Evolutionary conservation across 768 basidiomycete species (phyloP).

Genomic region (Saitozyma sp.): DNA sequence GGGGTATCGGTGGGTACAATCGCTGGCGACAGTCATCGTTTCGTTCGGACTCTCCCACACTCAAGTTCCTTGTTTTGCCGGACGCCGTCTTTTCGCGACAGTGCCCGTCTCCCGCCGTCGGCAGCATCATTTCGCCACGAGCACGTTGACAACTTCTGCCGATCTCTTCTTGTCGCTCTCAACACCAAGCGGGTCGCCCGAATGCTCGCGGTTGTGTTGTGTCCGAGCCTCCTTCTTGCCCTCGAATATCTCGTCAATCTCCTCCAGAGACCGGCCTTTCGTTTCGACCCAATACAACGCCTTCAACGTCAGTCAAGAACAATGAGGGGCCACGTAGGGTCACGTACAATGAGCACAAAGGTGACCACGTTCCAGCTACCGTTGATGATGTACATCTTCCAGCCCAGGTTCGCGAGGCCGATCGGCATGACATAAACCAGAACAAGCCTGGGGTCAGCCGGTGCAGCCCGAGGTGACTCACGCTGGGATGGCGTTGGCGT

Average conservation of each 20-base stretch:
- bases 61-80: no score
- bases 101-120: no score
- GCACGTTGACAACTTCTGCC: no score
- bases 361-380: conserved; percentile 15
- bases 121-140: no score
- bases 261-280: conserved; percentile 14
- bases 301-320: not conserved
- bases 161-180: no score
- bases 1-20: no score
- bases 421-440: conserved; percentile 41
- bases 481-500: conserved; percentile 4
- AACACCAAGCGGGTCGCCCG: no score
- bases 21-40: no score
- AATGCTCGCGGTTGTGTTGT: no score
- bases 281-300: conserved; percentile 21
- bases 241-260: conserved; percentile 19
- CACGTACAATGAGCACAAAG: conserved; percentile 12
- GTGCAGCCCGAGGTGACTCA: not conserved
- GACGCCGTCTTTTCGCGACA: no score
- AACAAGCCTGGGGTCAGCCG: conserved; percentile 16
- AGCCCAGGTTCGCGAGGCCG: conserved; percentile 26
- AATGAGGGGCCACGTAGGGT: not conserved
- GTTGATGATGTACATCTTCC: conserved; percentile 31
- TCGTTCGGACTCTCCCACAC: no score
- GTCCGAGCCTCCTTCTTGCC: conserved; percentile 3